These are phyloP conservation scores for Nematodospora anomalae DNA, from an alignment of 1,139 yeast genomes.

Conservation along the genomic window DNA sequence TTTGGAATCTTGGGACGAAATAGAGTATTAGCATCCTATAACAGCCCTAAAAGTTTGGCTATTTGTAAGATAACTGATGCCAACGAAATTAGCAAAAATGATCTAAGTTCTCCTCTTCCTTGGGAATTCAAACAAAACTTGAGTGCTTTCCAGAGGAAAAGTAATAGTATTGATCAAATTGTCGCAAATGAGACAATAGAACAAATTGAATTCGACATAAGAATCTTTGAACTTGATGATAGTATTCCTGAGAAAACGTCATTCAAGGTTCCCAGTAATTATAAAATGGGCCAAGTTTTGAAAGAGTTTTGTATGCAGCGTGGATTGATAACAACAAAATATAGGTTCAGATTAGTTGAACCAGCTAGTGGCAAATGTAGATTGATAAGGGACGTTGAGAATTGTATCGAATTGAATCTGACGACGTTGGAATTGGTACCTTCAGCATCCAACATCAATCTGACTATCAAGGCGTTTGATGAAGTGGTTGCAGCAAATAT, in stretches of 20 bases:
- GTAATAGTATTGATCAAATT: constrained; percentile 14
- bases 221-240: constrained; percentile 13
- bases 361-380: constrained; percentile 9
- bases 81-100: constrained; percentile 33
- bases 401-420: constrained; percentile 23
- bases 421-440: constrained; percentile 25
- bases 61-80: constrained; percentile 46
- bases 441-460: constrained; percentile 12
- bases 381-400: constrained; percentile 23
- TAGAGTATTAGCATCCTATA: constrained; percentile 55
- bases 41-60: constrained; percentile 64
- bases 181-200: constrained; percentile 7
- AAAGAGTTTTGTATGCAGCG: constrained; percentile 33
- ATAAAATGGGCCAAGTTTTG: constrained; percentile 33
- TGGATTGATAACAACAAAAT: constrained; percentile 27
- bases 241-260: constrained; percentile 10
- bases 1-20: constrained; percentile 68
- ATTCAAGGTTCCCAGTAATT: constrained; percentile 13
- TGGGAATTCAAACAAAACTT: constrained; percentile 35
- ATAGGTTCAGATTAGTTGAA: constrained; percentile 15
- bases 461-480: constrained; percentile 8
- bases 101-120: constrained; percentile 55
- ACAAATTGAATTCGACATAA: constrained; percentile 11
- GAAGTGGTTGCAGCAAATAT: constrained; percentile 18
- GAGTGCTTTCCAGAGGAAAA: constrained; percentile 17